A percentile compares a stretch with the other conserved stretches of the same genome.
phyloP scores from a whole-genome alignment of 2,329 filamentous ascomycete genomes.

The Harringtonia aguacate region DNA sequence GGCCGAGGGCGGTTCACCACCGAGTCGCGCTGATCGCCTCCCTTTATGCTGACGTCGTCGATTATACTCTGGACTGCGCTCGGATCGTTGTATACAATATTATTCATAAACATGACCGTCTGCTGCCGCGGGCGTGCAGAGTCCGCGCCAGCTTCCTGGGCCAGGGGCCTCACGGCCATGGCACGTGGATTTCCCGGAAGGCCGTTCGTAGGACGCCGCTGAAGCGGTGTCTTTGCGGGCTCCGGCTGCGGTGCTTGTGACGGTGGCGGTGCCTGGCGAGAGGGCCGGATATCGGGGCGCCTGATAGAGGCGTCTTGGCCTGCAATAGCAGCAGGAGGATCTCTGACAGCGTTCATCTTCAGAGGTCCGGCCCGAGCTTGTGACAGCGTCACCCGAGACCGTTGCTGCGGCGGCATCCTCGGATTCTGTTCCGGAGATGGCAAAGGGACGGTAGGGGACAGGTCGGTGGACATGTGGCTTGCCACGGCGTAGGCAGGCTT shows the following conservation, averaged over 20 bases:
- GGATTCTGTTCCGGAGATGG: too few species aligned
- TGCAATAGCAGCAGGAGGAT: too few species aligned
- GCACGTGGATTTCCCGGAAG: constrained; percentile 37
- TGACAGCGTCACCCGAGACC: not conserved
- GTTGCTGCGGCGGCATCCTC: not conserved
- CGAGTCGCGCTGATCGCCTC: constrained; percentile 17
- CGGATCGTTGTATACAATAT: constrained; percentile 44
- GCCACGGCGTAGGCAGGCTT: not conserved
- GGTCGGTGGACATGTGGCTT: not conserved
- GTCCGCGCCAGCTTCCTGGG: constrained; percentile 16
- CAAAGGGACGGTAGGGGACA: too few species aligned
- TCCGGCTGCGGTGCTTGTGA: constrained; percentile 21
- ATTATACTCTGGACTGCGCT: constrained; percentile 37
- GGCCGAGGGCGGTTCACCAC: constrained; percentile 46
- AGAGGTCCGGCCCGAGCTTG: not conserved
- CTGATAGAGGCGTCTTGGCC: not conserved
- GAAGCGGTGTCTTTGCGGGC: constrained; percentile 27
- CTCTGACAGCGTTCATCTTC: not conserved
- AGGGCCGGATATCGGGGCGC: constrained; percentile 19
- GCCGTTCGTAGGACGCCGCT: constrained; percentile 33
- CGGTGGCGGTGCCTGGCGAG: constrained; percentile 17
- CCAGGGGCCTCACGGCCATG: constrained; percentile 19
- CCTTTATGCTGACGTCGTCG: constrained; percentile 24
- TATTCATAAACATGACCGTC: constrained; percentile 45
- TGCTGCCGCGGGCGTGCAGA: constrained; percentile 25